These are phyloP conservation scores for Streptanthus diversifolius DNA, from an alignment of 345 rosid genomes.

Conservation along the genomic window DNA sequence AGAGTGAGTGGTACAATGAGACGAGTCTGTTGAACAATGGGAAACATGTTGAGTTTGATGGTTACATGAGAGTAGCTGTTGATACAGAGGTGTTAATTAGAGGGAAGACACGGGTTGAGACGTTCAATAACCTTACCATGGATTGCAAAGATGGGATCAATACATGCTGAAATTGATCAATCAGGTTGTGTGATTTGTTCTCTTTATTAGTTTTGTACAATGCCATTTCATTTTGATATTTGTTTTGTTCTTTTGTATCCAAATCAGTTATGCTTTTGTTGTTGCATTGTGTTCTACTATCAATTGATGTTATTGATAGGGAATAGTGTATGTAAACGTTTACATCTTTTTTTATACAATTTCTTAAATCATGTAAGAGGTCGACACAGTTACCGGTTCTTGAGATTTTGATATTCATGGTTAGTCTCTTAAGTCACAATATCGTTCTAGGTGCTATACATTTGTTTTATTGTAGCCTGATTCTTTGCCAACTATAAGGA, in stretches of 20 bases:
- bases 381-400: neutral
- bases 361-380: neutral
- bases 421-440: neutral
- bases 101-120: slow-evolving; percentile 75
- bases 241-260: slow-evolving; percentile 6
- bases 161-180: slow-evolving; percentile 56
- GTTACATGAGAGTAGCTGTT: slow-evolving; percentile 94
- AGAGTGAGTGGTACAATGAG: slow-evolving; percentile 91
- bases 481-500: neutral
- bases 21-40: slow-evolving; percentile 62
- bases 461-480: neutral
- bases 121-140: slow-evolving; percentile 76
- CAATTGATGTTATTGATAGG: neutral
- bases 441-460: neutral
- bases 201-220: neutral
- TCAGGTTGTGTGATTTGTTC: slow-evolving; percentile 14
- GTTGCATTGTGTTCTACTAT: slow-evolving; percentile 18
- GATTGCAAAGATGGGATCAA: slow-evolving; percentile 94
- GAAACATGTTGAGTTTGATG: slow-evolving; percentile 74
- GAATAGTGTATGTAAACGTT: slow-evolving; percentile 13
- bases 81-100: slow-evolving; percentile 85
- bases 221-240: slow-evolving; percentile 10
- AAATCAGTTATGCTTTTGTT: neutral
- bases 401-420: neutral
- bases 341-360: neutral